These are phyloP conservation scores for Botrytis pseudocinerea DNA, from an alignment of 2,329 filamentous ascomycete species.

Conservation along the genomic window DNA sequence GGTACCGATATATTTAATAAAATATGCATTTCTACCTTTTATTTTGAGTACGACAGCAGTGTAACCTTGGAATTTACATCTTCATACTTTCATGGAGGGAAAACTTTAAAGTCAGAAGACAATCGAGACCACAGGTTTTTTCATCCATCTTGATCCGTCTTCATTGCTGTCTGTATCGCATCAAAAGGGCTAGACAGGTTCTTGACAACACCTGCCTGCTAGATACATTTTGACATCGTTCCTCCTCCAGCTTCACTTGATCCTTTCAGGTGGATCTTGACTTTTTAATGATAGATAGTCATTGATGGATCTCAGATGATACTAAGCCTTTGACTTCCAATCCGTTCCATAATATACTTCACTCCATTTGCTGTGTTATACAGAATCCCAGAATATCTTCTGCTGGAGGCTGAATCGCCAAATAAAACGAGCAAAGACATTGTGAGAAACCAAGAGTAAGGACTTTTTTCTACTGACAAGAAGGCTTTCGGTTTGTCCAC, in stretches of 20 bases:
- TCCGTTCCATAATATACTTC: neutral
- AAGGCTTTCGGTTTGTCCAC: neutral
- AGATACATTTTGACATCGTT: neutral
- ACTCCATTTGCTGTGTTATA: neutral
- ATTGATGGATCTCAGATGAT: neutral
- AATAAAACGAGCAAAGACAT: neutral
- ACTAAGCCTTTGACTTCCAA: neutral
- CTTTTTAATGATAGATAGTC: neutral
- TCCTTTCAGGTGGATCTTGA: neutral
- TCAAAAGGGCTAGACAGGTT: neutral
- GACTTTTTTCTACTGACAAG: neutral
- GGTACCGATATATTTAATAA: conserved; percentile 25
- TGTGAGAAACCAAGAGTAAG: neutral
- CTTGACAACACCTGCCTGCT: neutral
- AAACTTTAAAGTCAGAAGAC: neutral
- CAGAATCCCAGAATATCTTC: neutral
- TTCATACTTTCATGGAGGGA: neutral
- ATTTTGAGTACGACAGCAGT: neutral
- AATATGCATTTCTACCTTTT: conserved; percentile 10
- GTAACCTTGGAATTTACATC: neutral
- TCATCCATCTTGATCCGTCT: neutral
- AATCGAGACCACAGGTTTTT: neutral
- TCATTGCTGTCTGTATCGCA: neutral
- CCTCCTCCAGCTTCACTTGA: conserved; percentile 1
- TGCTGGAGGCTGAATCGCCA: neutral